These are phyloP conservation scores for Corrigiola litoralis DNA, from an alignment of 179 eudicot genomes.

Conservation along the genomic window DNA sequence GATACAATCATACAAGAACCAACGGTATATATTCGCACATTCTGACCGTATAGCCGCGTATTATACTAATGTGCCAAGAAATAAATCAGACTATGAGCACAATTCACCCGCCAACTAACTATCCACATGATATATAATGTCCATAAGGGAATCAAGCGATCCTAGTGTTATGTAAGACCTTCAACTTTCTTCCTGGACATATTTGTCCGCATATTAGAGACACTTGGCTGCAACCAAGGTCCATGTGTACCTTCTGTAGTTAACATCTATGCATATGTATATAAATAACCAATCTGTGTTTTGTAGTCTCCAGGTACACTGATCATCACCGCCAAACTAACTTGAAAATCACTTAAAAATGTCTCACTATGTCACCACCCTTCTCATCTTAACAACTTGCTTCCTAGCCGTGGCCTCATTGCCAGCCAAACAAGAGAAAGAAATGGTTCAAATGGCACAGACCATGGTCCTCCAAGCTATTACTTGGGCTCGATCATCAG, in stretches of 20 bases:
- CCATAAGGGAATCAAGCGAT: too few species aligned
- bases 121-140: too few species aligned
- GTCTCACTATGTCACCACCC: slow-evolving; percentile 13
- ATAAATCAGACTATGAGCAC: too few species aligned
- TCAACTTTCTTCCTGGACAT: not conserved
- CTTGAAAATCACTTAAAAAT: not conserved
- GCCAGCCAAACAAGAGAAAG: slow-evolving; percentile 24
- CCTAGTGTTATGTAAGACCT: too few species aligned
- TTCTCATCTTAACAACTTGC: slow-evolving; percentile 14
- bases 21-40: too few species aligned
- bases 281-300: not conserved
- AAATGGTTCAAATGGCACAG: slow-evolving; percentile 31
- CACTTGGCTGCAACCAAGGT: slow-evolving; percentile 8
- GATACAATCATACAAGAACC: too few species aligned
- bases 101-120: too few species aligned
- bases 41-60: too few species aligned
- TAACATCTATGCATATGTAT: not conserved
- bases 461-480: slow-evolving; percentile 26
- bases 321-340: slow-evolving; percentile 9
- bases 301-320: not conserved
- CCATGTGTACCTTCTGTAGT: not conserved
- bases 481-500: slow-evolving; percentile 30
- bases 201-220: slow-evolving; percentile 4
- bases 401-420: slow-evolving; percentile 17
- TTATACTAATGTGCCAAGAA: too few species aligned